Percentiles rank a stretch among this genome's conserved stretches.
phyloP scores from a whole-genome alignment of 2,329 filamentous ascomycete species.

The Pseudogymnoascus sp. region DNA sequence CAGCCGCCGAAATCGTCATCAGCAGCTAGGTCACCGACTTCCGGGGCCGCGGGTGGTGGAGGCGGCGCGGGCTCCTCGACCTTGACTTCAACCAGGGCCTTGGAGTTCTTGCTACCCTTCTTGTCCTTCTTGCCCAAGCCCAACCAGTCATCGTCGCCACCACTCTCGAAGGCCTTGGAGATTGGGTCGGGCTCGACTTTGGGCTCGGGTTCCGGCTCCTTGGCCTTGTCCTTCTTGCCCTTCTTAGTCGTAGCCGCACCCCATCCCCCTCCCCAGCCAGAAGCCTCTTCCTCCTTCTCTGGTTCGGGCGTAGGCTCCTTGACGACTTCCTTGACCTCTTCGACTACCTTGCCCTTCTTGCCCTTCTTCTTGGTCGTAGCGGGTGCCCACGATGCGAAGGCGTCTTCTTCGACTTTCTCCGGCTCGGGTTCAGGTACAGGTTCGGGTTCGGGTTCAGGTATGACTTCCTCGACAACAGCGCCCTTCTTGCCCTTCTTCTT shows the following conservation, averaged over 20 bases:
- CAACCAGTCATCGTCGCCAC: constrained; percentile 37
- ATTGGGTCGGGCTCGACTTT: constrained; percentile 16
- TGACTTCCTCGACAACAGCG: constrained; percentile 13
- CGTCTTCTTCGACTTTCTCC: constrained; percentile 28
- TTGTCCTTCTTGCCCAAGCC: constrained; percentile 37
- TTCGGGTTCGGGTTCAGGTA: constrained; percentile 21
- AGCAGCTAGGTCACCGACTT: constrained; percentile 25
- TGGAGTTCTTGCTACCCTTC: constrained; percentile 34
- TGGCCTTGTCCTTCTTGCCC: constrained; percentile 32
- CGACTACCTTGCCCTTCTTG: constrained; percentile 19
- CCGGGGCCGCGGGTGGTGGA: constrained; percentile 31
- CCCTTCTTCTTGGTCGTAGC: constrained; percentile 21
- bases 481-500: constrained; percentile 23
- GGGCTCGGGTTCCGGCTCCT: constrained; percentile 25
- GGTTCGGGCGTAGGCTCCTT: constrained; percentile 18
- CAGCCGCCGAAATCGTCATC: constrained; percentile 26
- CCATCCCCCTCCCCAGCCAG: constrained; percentile 17
- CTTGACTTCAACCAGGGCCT: constrained; percentile 24
- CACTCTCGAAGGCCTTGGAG: constrained; percentile 20
- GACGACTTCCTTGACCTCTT: constrained; percentile 15
- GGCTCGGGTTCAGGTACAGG: constrained; percentile 31
- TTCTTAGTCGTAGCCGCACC: constrained; percentile 29
- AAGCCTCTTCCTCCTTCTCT: constrained; percentile 17
- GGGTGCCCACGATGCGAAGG: constrained; percentile 22
- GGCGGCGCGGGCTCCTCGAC: constrained; percentile 28